Conservation (phyloP, 2,329 filamentous ascomycete species). For the Drechmeria coniospora region DNA sequence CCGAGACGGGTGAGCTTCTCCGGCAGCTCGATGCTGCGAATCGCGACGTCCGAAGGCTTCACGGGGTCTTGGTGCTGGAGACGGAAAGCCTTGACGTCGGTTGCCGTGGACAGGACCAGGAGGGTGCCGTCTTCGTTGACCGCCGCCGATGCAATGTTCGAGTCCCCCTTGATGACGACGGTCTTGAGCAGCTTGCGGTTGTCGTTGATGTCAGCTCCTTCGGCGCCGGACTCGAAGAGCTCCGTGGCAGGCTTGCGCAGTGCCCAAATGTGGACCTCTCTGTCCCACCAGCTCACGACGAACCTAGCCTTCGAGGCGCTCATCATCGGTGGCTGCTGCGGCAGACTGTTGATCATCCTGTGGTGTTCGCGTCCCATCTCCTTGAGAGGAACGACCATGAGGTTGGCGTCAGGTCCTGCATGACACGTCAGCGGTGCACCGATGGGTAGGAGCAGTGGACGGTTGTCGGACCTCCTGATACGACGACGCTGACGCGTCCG, state of each 20-base stretch:
- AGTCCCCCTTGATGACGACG: slow-evolving; percentile 56
- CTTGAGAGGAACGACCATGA: slow-evolving; percentile 62
- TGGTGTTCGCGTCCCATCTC: slow-evolving; percentile 69
- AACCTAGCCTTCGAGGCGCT: slow-evolving; percentile 61
- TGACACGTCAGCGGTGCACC: slow-evolving; percentile 3
- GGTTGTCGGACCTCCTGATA: slow-evolving; percentile 64
- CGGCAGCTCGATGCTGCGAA: slow-evolving; percentile 56
- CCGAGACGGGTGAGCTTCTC: slow-evolving; percentile 40
- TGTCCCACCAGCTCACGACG: slow-evolving; percentile 83
- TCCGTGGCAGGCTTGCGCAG: slow-evolving; percentile 30
- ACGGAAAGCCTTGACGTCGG: slow-evolving; percentile 63
- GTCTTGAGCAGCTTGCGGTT: slow-evolving; percentile 54
- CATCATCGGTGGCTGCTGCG: slow-evolving; percentile 58
- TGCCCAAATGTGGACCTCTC: slow-evolving; percentile 72
- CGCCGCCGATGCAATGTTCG: slow-evolving; percentile 62
- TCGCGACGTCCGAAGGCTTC: slow-evolving; percentile 43
- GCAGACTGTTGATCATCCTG: slow-evolving; percentile 66
- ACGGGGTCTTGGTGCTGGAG: slow-evolving; percentile 36
- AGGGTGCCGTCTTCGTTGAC: slow-evolving; percentile 59
- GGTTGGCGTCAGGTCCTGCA: slow-evolving; percentile 68
- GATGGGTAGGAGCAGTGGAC: not conserved
- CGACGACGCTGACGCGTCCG: slow-evolving; percentile 66
- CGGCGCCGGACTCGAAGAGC: slow-evolving; percentile 24
- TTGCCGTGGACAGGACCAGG: slow-evolving; percentile 60
- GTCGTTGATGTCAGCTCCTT: slow-evolving; percentile 28